Conservation (phyloP, 2,329 filamentous ascomycete genomes). For the Periconia digitata region DNA sequence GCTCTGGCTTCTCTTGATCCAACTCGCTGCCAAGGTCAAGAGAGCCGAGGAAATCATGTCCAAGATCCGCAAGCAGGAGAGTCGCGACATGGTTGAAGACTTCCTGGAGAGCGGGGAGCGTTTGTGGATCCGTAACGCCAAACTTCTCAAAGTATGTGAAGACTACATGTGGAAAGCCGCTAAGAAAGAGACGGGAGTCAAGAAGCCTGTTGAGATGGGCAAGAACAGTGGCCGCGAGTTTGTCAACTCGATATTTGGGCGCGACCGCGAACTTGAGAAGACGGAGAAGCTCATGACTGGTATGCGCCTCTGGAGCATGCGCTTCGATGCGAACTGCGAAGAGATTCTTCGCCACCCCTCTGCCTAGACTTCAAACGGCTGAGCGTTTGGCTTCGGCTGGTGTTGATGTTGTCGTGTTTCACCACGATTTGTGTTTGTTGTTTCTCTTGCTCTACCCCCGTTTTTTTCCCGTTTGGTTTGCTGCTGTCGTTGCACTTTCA, state of each 20-base stretch:
- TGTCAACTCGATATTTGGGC: constrained; percentile 91
- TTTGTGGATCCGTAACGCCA: constrained; percentile 80
- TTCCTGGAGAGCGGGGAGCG: constrained; percentile 89
- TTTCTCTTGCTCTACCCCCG: constrained; percentile 2
- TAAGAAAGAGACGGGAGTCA: constrained; percentile 64
- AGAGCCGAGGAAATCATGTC: constrained; percentile 77
- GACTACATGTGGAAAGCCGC: constrained; percentile 91
- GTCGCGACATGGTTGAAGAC: constrained; percentile 79
- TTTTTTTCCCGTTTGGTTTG: constrained; percentile 19
- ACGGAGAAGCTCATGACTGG: constrained; percentile 93
- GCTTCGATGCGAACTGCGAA: constrained; percentile 95
- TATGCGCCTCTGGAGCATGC: constrained; percentile 84
- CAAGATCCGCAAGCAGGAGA: constrained; percentile 71
- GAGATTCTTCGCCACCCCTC: constrained; percentile 69
- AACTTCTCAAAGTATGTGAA: constrained; percentile 87
- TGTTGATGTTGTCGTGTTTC: background rate
- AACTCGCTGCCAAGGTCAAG: constrained; percentile 92
- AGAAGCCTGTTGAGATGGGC: constrained; percentile 70
- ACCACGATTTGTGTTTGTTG: background rate
- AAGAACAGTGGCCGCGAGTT: constrained; percentile 94
- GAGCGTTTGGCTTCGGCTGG: constrained; percentile 15
- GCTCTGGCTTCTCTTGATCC: constrained; percentile 91
- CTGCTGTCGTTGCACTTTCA: constrained; percentile 19
- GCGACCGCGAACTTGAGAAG: constrained; percentile 83
- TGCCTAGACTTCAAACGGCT: constrained; percentile 24